A percentile compares a stretch with the other conserved stretches of the same genome.
These are phyloP conservation scores for Psilocybe sp. DNA, from an alignment of 768 basidiomycete species.

Conservation along the genomic window DNA sequence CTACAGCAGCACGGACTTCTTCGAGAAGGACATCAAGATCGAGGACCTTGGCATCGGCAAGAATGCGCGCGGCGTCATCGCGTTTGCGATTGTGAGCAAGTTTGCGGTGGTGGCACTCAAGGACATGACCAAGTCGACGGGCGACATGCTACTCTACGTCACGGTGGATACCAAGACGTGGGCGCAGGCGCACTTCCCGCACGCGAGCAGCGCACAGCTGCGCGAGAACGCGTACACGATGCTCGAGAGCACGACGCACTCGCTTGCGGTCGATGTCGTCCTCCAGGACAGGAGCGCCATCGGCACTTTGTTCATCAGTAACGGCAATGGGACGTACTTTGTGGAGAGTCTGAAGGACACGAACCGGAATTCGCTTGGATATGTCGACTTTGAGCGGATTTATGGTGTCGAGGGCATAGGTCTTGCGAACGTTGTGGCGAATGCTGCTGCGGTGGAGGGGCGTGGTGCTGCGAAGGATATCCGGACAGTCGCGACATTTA, in stretches of 20 bases:
- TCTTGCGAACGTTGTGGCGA: slow-evolving; percentile 82
- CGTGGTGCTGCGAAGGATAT: slow-evolving; percentile 69
- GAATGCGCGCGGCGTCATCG: slow-evolving; percentile 85
- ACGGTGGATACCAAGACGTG: slow-evolving; percentile 79
- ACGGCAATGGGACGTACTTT: slow-evolving; percentile 95
- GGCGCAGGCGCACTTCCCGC: slow-evolving; percentile 92
- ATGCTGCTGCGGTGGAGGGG: slow-evolving; percentile 80
- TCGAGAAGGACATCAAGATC: slow-evolving; percentile 54
- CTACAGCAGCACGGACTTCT: slow-evolving; percentile 86
- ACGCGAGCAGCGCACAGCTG: slow-evolving; percentile 73
- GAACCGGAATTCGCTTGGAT: slow-evolving; percentile 85
- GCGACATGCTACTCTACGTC: slow-evolving; percentile 85
- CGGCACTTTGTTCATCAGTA: slow-evolving; percentile 93
- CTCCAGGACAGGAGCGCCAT: slow-evolving; percentile 61
- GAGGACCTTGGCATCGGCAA: slow-evolving; percentile 88
- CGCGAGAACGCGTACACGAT: slow-evolving; percentile 95
- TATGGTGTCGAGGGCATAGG: slow-evolving; percentile 90
- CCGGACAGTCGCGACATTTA: slow-evolving; percentile 81
- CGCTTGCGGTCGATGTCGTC: slow-evolving; percentile 91
- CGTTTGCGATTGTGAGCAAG: slow-evolving; percentile 89
- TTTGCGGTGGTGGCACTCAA: slow-evolving; percentile 90
- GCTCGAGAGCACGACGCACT: slow-evolving; percentile 91
- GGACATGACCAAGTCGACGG: slow-evolving; percentile 53
- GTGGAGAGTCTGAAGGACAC: slow-evolving; percentile 89
- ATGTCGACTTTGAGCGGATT: slow-evolving; percentile 89